These are phyloP conservation scores for Cyclocybe cylindracea DNA, from an alignment of 768 basidiomycete species.

Conservation along the genomic window DNA sequence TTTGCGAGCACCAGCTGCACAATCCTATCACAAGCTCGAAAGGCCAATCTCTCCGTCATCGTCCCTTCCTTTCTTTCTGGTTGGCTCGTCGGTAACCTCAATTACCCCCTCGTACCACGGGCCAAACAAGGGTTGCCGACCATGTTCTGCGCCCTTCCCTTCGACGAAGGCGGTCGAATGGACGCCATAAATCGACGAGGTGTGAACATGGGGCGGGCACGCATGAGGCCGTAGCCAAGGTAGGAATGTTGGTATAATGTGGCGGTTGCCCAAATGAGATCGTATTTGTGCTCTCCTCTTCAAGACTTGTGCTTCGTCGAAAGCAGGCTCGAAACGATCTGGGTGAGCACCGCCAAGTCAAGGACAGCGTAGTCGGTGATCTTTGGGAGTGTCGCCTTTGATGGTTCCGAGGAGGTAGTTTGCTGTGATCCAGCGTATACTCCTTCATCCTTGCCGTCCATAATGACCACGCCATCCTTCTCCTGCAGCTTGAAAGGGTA, in stretches of 20 bases:
- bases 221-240: constrained; percentile 94
- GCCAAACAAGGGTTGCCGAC: constrained; percentile 86
- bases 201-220: constrained; percentile 83
- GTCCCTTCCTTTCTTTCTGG: constrained; percentile 53
- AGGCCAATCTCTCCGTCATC: constrained; percentile 83
- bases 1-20: constrained; percentile 92
- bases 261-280: constrained; percentile 66
- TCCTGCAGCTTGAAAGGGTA: constrained; percentile 67
- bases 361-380: constrained; percentile 81
- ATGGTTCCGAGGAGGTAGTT: constrained; percentile 88
- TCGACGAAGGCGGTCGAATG: constrained; percentile 30
- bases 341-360: constrained; percentile 95
- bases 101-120: constrained; percentile 61
- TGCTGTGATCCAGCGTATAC: constrained; percentile 98
- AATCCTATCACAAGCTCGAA: constrained; percentile 84
- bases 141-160: constrained; percentile 19
- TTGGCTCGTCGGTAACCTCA: constrained; percentile 54
- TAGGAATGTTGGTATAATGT: constrained; percentile 97
- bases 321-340: constrained; percentile 91
- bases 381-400: constrained; percentile 46
- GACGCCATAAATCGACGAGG: constrained; percentile 87
- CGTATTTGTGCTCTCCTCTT: constrained; percentile 90
- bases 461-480: constrained; percentile 74
- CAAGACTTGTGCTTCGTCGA: constrained; percentile 37
- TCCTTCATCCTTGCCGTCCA: constrained; percentile 96